Evolutionary conservation across 73 alveolate species (phyloP), one percentile per base, ranked within the genome.

Genomic region (Breviolum minutum): DNA sequence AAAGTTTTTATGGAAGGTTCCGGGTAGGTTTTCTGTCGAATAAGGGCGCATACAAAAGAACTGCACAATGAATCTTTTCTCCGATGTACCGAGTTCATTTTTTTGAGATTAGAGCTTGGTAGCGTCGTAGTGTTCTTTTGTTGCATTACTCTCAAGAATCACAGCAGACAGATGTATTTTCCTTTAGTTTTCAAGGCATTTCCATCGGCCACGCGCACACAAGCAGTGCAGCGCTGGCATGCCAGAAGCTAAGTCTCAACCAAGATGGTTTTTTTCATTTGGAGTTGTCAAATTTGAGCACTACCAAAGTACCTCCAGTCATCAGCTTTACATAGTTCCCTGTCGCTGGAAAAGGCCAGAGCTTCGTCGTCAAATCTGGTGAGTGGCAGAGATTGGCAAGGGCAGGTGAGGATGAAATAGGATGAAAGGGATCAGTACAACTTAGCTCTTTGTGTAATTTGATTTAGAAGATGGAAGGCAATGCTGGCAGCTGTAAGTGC

Each of bases 151-250:
- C 54, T 2, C 3, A 2, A 40, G 54, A 40, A 40, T 40, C 54
- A 40, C 54, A 40, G 54, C 54, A 40, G 54, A 40, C 54, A 40
- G 54, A 40, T 3, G 54, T 40, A 3, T 40, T 40, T 40, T 40
- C 54, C 68, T 81, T 81, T 17, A 70, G 2, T 8, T 8, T 27
- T 2, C 17, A 27, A 83, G 92, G 92, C 92, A 62, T 24, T 83
- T 83, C 92, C 92, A 74, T 60, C 92, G 76, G 76, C 76, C 12
- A 61, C 76, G 62, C 92, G 92, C 76, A 83, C 92, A 61, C 92
- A 83, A 74, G 26, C 61, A 6, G 79, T n/a, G 77, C 94, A 85
- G 70, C 94, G 94, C 79, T 63, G 81, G 80, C 29, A 86, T 86
- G 94, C 94, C 17, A 32, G 81, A 61, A 83, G 61, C 92, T 61